These are phyloP conservation scores for Suillus subalutaceus DNA, from an alignment of 768 basidiomycete species.

Conservation along the genomic window DNA sequence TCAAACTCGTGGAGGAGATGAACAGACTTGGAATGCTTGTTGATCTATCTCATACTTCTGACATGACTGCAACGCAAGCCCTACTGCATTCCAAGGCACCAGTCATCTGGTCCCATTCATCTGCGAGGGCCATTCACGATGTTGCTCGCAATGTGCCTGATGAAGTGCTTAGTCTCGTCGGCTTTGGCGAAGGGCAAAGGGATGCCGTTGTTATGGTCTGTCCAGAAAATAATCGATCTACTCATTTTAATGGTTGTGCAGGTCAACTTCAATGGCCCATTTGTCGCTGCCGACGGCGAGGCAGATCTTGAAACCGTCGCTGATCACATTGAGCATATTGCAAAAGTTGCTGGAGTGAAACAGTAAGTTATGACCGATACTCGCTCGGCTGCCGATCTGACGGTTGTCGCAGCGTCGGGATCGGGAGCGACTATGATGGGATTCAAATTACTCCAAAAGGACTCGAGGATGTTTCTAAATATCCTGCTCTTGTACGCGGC, in stretches of 20 bases:
- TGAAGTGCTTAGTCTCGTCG: conserved; percentile 71
- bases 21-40: conserved; percentile 92
- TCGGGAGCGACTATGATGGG: conserved; percentile 86
- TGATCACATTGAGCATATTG: conserved; percentile 90
- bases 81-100: conserved; percentile 74
- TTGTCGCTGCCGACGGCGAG: conserved; percentile 62
- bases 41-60: conserved; percentile 91
- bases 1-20: conserved; percentile 82
- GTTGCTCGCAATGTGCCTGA: conserved; percentile 85
- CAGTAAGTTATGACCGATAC: conserved; percentile 50
- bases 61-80: conserved; percentile 83
- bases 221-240: neutral
- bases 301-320: conserved; percentile 75
- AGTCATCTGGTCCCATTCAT: conserved; percentile 94
- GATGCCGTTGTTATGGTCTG: conserved; percentile 89
- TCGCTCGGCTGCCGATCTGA: neutral
- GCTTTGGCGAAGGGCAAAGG: conserved; percentile 60
- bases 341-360: conserved; percentile 64
- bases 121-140: conserved; percentile 78
- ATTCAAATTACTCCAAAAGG: conserved; percentile 68
- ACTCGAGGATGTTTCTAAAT: conserved; percentile 89
- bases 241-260: conserved; percentile 30
- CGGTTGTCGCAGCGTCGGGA: conserved; percentile 60
- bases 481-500: conserved; percentile 67
- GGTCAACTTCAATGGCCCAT: conserved; percentile 81